phyloP scores from a whole-genome alignment of 2,329 filamentous ascomycete genomes.

The Boeremia exigua region DNA sequence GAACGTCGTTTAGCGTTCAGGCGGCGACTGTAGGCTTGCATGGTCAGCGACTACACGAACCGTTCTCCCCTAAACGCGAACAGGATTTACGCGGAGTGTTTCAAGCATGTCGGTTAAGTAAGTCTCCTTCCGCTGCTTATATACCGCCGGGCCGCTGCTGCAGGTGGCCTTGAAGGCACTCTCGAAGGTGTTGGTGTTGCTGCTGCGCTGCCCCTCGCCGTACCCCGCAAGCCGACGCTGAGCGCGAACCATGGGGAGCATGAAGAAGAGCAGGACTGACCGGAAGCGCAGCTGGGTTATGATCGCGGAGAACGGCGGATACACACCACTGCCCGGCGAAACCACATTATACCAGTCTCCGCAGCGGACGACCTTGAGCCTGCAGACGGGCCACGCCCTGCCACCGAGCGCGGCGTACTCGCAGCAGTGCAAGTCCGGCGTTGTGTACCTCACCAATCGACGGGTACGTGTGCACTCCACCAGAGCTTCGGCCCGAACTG shows the following conservation, averaged over 20 bases:
- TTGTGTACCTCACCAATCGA: slow-evolving; percentile 83
- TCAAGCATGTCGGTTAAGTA: slow-evolving; percentile 50
- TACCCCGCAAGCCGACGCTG: slow-evolving; percentile 20
- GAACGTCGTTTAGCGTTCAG: slow-evolving; percentile 8
- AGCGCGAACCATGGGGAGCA: slow-evolving; percentile 17
- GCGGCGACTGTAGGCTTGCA: slow-evolving; percentile 26
- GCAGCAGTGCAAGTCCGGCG: slow-evolving; percentile 75
- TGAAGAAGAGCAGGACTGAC: slow-evolving; percentile 41
- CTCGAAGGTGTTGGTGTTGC: slow-evolving; percentile 4
- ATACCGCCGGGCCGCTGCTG: not conserved
- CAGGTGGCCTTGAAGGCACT: slow-evolving; percentile 5
- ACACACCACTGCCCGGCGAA: slow-evolving; percentile 86
- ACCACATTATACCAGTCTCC: slow-evolving; percentile 80
- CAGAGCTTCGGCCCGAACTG: not conserved
- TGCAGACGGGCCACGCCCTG: slow-evolving; percentile 73
- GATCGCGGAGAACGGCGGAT: slow-evolving; percentile 73
- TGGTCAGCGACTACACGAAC: slow-evolving; percentile 26
- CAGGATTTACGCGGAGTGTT: slow-evolving; percentile 25
- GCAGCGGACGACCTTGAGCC: slow-evolving; percentile 75
- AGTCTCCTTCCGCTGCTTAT: slow-evolving; percentile 29
- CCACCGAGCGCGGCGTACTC: slow-evolving; percentile 69
- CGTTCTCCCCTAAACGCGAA: slow-evolving; percentile 29
- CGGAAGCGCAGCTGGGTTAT: slow-evolving; percentile 79
- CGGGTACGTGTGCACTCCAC: slow-evolving; percentile 62
- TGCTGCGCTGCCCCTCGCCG: slow-evolving; percentile 11